Conservation (phyloP, 1,139 yeast genomes). For the Yamadazyma sp. region DNA sequence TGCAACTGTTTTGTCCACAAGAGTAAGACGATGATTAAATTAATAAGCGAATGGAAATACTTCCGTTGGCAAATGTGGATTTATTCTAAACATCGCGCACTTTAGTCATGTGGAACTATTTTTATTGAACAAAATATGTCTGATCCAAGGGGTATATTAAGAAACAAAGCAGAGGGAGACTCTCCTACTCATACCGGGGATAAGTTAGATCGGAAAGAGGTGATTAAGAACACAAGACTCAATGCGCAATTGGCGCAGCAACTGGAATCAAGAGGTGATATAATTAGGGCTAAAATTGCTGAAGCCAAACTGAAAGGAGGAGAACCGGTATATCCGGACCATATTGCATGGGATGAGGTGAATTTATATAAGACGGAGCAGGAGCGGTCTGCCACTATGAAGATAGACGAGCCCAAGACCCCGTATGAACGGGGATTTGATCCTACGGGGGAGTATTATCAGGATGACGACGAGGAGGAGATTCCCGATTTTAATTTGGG, state of each 20-base stretch:
- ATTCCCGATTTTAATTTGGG: conserved; percentile 46
- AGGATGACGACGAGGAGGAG: conserved; percentile 69
- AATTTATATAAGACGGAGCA: conserved; percentile 66
- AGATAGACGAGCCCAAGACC: conserved; percentile 94
- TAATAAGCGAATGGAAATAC: neutral
- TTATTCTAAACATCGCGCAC: neutral
- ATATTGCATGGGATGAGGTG: conserved; percentile 62
- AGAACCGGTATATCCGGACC: conserved; percentile 11
- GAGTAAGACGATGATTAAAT: too few species aligned
- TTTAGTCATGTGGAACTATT: neutral
- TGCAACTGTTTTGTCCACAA: neutral
- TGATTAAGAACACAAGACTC: conserved; percentile 41
- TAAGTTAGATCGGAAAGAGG: conserved; percentile 44
- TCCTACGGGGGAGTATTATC: conserved; percentile 80
- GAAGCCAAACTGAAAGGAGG: conserved; percentile 20
- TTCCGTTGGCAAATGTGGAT: neutral
- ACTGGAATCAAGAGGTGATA: conserved; percentile 32
- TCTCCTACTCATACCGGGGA: conserved; percentile 8
- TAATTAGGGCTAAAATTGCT: conserved; percentile 40
- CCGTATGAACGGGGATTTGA: conserved; percentile 94
- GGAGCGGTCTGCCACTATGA: conserved; percentile 73
- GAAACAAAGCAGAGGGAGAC: conserved; percentile 29
- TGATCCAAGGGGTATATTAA: conserved; percentile 44
- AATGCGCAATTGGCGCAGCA: conserved; percentile 39
- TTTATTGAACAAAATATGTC: conserved; percentile 7